phyloP scores from a whole-genome alignment of 1,284 basidiomycete genomes.

The Peniophora sp. region DNA sequence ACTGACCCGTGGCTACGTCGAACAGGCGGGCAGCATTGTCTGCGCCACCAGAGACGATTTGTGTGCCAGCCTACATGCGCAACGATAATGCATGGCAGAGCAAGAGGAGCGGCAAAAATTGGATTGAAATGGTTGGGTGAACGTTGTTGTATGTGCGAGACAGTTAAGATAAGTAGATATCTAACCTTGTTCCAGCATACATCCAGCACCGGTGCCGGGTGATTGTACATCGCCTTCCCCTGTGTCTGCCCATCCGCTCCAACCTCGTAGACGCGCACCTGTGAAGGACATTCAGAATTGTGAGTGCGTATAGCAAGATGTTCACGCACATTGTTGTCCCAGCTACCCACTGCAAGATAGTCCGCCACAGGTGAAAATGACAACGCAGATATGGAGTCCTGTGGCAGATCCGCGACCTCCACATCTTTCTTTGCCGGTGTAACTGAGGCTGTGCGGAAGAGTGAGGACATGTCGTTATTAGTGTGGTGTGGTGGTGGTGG shows the following conservation, averaged over 20 bases:
- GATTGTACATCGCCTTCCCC: conserved; percentile 77
- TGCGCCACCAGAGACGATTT: conserved; percentile 77
- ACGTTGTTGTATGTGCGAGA: conserved; percentile 8
- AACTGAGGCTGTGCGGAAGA: background rate
- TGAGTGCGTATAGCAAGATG: background rate
- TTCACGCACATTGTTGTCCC: conserved; percentile 66
- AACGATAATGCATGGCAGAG: too few relatives aligned
- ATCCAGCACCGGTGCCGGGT: conserved; percentile 77
- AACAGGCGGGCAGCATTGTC: conserved; percentile 82
- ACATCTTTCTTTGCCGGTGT: conserved; percentile 46
- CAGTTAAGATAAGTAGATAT: conserved; percentile 1
- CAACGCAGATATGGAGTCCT: conserved; percentile 68
- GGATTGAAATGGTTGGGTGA: background rate
- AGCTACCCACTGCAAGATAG: conserved; percentile 71
- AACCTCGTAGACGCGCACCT: conserved; percentile 62
- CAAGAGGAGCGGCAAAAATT: too few relatives aligned
- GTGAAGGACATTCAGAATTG: background rate
- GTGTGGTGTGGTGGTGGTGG: too few relatives aligned
- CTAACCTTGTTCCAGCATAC: conserved; percentile 75
- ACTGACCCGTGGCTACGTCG: conserved; percentile 70
- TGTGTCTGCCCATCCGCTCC: conserved; percentile 50
- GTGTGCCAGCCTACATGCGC: conserved; percentile 60
- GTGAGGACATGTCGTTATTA: background rate
- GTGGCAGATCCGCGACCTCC: conserved; percentile 65
- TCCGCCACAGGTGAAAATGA: conserved; percentile 60